Evolutionary conservation across 306 rosid genomes (phyloP).

Genomic region (Prunus padus): DNA sequence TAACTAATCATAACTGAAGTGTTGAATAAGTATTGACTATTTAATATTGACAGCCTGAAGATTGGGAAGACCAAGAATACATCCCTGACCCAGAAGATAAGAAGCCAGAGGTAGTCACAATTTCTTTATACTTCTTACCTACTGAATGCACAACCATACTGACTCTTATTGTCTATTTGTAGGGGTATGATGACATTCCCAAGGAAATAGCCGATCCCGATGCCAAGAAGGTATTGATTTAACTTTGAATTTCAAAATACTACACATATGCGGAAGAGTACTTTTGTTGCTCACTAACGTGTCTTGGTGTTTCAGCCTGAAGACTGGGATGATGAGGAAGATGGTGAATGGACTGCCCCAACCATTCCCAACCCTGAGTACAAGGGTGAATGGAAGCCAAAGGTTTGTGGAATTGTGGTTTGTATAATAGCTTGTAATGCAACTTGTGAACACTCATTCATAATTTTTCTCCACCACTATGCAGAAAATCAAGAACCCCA

Average conservation of each 20-base stretch:
- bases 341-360: constrained; percentile 99
- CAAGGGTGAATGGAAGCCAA: constrained; percentile 95
- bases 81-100: constrained; percentile 96
- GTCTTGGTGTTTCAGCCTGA: constrained; percentile 65
- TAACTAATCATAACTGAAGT: background rate
- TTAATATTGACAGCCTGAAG: constrained; percentile 75
- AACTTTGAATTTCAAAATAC: background rate
- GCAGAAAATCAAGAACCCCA: constrained; percentile 97
- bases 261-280: background rate
- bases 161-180: constrained; percentile 15
- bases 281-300: constrained; percentile 20
- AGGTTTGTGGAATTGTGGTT: constrained; percentile 52
- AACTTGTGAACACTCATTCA: constrained; percentile 6
- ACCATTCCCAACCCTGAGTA: constrained; percentile 95
- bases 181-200: constrained; percentile 95
- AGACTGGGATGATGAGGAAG: constrained; percentile 99
- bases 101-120: constrained; percentile 80
- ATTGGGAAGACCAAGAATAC: constrained; percentile 96
- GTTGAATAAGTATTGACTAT: constrained; percentile 17
- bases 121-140: background rate
- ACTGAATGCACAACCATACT: background rate
- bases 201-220: constrained; percentile 81
- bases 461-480: constrained; percentile 10
- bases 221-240: constrained; percentile 73
- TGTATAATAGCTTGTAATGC: background rate